Base-by-base conservation (phyloP, 345 rosid species). In the Abelmoschus esculentus region DNA sequence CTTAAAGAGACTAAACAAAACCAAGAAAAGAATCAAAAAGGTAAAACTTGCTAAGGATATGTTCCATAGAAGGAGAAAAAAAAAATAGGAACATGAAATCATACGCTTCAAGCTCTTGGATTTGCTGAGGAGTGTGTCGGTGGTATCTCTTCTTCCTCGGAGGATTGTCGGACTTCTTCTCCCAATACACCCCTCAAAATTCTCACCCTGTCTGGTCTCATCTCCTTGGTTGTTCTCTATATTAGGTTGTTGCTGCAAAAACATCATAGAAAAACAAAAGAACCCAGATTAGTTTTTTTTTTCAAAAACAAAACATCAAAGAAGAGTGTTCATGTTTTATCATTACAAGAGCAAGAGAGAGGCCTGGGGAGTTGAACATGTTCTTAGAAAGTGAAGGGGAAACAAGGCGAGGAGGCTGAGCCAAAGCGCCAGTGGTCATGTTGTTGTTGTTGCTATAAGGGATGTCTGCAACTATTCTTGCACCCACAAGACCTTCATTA, bases 61-160 rank as follows among this genome's bases (percentile, higher is more conserved):
- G 15, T 29, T 57, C 46, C 46, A 28, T 13, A 13, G 40, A 11
- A 56, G 61, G 28, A 52, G 32, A 13, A 63, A 47, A 54, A 61
- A 46, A 52, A 10, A n/a, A 13, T 50, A 19, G 55, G 70, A 61
- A 70, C 29, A 71, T 19, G n/a, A 67, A 70, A 69, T 29, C 82
- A 34, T 89, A 96, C 99, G 91, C 56, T 86, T 96, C 99, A 28
- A 96, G 99, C 31, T 96, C 99, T 77, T 92, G 99, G 89, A 96
- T 96, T 89, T 96, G 99, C 61, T 90, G 98, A 61, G 99, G 98
- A 75, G 98, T 96, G 89, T 96, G 99, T 81, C 99, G 98, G 88
- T 96, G 97, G 78, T 92, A 90, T 76, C 98, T 81, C 76, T 96
- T 96, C 83, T 96, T 96, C 70, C 87, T 78, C 0, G 98, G 98